Conservation (phyloP, 148 eudicot species). For the Fagopyrum tataricum region DNA sequence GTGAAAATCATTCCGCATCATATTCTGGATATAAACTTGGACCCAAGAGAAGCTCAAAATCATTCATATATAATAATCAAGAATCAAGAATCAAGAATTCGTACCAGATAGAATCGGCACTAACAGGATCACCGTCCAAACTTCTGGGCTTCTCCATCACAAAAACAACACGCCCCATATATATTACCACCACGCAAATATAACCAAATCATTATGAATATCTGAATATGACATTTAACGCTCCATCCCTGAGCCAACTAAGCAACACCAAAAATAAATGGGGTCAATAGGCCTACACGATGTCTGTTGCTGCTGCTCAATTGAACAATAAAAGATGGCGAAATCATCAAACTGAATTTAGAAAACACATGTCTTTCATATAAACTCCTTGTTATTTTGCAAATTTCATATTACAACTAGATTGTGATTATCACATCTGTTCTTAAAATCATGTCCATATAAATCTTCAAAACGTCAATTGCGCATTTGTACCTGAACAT, state of each 20-base stretch:
- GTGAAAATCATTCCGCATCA: background rate
- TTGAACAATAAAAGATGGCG: background rate
- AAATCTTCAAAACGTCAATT: no score
- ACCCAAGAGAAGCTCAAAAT: background rate
- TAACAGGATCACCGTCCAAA: no score
- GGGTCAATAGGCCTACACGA: background rate
- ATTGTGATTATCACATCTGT: no score
- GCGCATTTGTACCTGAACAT: no score
- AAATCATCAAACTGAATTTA: background rate
- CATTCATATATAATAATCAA: background rate
- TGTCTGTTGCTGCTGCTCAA: background rate
- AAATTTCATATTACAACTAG: background rate
- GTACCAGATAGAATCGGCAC: conserved; percentile 26
- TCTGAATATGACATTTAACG: background rate
- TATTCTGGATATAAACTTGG: background rate
- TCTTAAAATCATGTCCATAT: no score
- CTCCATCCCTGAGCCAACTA: background rate
- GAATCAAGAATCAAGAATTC: conserved; percentile 13
- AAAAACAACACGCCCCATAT: no score
- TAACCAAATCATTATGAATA: background rate
- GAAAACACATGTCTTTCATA: no score
- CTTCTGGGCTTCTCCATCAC: no score
- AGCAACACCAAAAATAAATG: conserved; percentile 1
- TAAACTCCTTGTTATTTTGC: no score
- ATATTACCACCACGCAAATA: background rate